Conservation (phyloP, 148 eudicot genomes). For the Pharnaceum exiguum region DNA sequence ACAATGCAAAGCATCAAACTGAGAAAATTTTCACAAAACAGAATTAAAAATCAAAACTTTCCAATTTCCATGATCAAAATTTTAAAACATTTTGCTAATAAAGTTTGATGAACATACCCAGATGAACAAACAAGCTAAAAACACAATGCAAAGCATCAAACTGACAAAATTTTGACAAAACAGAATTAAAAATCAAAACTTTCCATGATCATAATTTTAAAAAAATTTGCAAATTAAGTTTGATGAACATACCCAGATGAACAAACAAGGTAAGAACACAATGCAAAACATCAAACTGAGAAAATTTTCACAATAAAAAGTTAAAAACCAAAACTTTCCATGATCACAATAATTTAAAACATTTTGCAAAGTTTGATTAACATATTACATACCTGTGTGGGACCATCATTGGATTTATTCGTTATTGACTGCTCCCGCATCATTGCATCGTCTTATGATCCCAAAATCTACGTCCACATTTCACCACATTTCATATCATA, state of each 20-base stretch:
- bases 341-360: not conserved
- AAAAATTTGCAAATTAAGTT: not conserved
- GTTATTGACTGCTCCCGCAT: conserved; percentile 26
- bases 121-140: not conserved
- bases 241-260: not conserved
- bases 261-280: not conserved
- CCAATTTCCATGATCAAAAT: not conserved
- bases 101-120: not conserved
- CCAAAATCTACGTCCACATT: conserved; percentile 20
- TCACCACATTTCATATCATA: not conserved
- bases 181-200: not conserved
- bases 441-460: conserved; percentile 11
- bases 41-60: not conserved
- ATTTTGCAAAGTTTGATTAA: not conserved
- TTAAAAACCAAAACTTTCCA: not conserved
- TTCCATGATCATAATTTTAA: not conserved
- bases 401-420: conserved; percentile 25
- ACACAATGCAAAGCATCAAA: not conserved
- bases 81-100: not conserved
- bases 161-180: not conserved
- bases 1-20: not conserved
- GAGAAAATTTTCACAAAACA: not conserved
- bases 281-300: not conserved
- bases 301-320: not conserved
- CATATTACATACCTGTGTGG: conserved; percentile 24